Base-by-base conservation (phyloP, 345 rosid species). In the Euphorbia pulcherrima region DNA sequence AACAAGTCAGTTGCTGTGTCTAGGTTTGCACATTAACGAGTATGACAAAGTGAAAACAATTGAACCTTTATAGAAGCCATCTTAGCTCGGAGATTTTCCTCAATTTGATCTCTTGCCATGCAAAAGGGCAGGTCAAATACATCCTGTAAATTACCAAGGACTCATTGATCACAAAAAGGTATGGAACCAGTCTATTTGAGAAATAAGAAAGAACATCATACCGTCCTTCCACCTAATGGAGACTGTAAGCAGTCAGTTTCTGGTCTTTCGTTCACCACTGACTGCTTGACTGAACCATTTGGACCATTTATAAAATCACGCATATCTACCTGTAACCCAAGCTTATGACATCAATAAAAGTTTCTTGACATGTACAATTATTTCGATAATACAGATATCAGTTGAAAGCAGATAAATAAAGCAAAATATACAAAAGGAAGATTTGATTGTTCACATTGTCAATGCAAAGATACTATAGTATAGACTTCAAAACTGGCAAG, bases 191-290 rank as follows among this genome's bases (percentile, higher is more conserved):
- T 57, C 37, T 37, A 48, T 30, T 41, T 13, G 13, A 27, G 50
- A 57, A 41, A 16, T 16, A 24, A 47, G 12, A 77, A 21, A 23
- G 12, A 29, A 39, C 63, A 16, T 48, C 76, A 63, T 87, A 92
- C 99, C 82, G 97, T 94, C 83, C 85, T 92, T 72, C 99, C 99
- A 27, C 95, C 97, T 69, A 94, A n/a, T 21, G 99, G 99, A 76
- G 97, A 91, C 66, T 89, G 97, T 39, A 88, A 81, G 35, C 83
- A 78, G 62, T 91, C 97, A 65, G 72, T 41, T 68, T 76, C 88
- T 46, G 26, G 77, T 77, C 82, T 85, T 65, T 80, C 96, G 65
- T 68, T 83, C 68, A 68, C 85, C 73, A 90, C 76, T 77, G 97
- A 84, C 82, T 83, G 95, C 73, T 87, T 91, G 63, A 96, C 75